Percentiles rank a stretch among this genome's conserved stretches.
Evolutionary conservation across 1,284 basidiomycete genomes (phyloP).

Genomic region (Schizophyllum commune): DNA sequence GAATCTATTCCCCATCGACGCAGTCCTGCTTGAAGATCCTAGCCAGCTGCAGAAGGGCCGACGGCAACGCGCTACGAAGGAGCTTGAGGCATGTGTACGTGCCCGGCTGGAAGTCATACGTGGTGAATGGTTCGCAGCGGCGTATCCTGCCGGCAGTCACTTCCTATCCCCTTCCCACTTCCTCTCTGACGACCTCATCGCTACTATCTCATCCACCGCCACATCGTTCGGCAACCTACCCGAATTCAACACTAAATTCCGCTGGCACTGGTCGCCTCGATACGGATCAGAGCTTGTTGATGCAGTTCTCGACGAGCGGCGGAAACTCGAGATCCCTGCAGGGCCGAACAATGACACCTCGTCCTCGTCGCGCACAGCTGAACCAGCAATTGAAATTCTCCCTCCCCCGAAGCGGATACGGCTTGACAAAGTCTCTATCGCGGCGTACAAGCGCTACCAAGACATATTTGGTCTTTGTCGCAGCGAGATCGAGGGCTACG

Average conservation of each 20-base stretch:
- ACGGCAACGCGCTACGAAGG: not conserved
- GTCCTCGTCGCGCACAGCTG: too few relatives aligned
- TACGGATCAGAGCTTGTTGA: slow-evolving; percentile 5
- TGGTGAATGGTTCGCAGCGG: not conserved
- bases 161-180: not conserved
- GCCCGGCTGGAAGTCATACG: not conserved
- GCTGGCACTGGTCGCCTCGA: slow-evolving; percentile 2
- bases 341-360: too few relatives aligned
- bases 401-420: not conserved
- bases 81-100: slow-evolving; percentile 3
- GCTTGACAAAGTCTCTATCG: not conserved
- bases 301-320: not conserved
- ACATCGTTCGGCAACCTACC: not conserved
- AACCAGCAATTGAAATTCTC: not conserved
- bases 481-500: not conserved
- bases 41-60: not conserved
- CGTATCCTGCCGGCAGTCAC: slow-evolving; percentile 6
- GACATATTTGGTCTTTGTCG: not conserved
- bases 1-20: slow-evolving; percentile 7
- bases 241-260: not conserved
- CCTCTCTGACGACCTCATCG: slow-evolving; percentile 3
- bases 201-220: not conserved
- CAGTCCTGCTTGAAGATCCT: not conserved
- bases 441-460: not conserved
- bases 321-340: not conserved